These are phyloP conservation scores for Picochlorum sp. DNA, from an alignment of 139 green algal species.

Conservation along the genomic window DNA sequence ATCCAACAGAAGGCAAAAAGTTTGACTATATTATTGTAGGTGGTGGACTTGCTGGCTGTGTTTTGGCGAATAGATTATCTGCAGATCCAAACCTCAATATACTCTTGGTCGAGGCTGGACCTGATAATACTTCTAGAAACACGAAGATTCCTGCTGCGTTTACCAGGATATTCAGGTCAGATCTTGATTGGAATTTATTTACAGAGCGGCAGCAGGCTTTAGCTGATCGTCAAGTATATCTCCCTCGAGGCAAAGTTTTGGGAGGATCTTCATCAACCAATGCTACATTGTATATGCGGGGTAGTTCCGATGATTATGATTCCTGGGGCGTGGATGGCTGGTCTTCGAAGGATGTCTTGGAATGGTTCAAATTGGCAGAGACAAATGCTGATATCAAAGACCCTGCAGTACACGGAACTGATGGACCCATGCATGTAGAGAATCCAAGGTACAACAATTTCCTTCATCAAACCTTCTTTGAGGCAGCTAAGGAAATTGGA, in stretches of 20 bases:
- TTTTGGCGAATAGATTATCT: constrained; percentile 81
- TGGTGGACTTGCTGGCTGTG: constrained; percentile 76
- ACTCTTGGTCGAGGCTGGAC: constrained; percentile 71
- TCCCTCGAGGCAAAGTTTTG: constrained; percentile 71
- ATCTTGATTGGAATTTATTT: constrained; percentile 81
- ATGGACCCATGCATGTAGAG: constrained; percentile 65
- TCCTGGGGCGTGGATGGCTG: constrained; percentile 71
- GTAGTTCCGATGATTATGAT: constrained; percentile 71
- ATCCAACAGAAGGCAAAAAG: constrained; percentile 37
- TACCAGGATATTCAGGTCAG: constrained; percentile 66
- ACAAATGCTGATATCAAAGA: constrained; percentile 40
- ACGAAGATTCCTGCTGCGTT: constrained; percentile 61
- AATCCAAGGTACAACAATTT: constrained; percentile 49
- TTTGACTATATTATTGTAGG: constrained; percentile 92
- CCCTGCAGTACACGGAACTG: constrained; percentile 39
- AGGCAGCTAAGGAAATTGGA: constrained; percentile 48
- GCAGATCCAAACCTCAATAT: constrained; percentile 67
- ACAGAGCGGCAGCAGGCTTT: constrained; percentile 48
- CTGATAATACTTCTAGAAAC: constrained; percentile 24
- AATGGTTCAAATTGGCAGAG: constrained; percentile 69
- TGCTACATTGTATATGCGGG: constrained; percentile 82
- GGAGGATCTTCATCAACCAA: constrained; percentile 80
- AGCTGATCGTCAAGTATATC: constrained; percentile 60
- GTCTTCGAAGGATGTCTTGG: constrained; percentile 59
- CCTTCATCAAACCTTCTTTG: constrained; percentile 69